Base-by-base conservation (phyloP, 768 basidiomycete species). In the Mycena floridula region DNA sequence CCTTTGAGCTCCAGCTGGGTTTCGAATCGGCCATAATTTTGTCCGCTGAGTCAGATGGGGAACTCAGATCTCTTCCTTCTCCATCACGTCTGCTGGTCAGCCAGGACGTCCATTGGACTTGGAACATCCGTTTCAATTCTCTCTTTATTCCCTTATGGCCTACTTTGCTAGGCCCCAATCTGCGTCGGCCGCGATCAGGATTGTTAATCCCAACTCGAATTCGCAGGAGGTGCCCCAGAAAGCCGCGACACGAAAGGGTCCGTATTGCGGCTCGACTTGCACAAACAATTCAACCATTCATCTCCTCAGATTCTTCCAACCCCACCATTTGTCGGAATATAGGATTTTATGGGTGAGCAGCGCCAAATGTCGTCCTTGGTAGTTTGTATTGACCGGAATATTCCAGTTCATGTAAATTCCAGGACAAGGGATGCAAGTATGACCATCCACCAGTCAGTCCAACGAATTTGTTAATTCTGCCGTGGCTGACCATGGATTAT, bases 301-400 rank as follows among this genome's bases (percentile, higher is more conserved):
- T 45, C 38, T 43, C 37, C 32, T 32, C 57, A 87, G 85, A 88
- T 65, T 71, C 78, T 37, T 76, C 12, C 81, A 83, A 60, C 78
- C 85, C 43, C 85, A 92, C n/a, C n/a, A n/a, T n/a, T 56, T 96
- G 92, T 66, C 81, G 88, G 58, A 95, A 96, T 69, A 81, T 93
- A 42, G 69, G 87, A 61, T 93, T 95, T 50, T 87, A 93, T 59
- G 92, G 93, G 91, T 93, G 66, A 51, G 62, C 51, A 27, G 4
- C 8, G 13, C 39, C 8, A 16, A 35, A 13, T 7, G 25, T 27
- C 20, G 18, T 38, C 12, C 15, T 26, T 36, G 7, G 7, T 28
- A 39, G 23, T 40, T 49, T 27, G 35, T 43, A 44, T 13, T 42
- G 40, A 45, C 30, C 25, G n/a, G n/a, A n/a, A n/a, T n/a, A n/a